Base-by-base conservation (phyloP, 768 basidiomycete species). In the Boletus rufocinnamomeus region DNA sequence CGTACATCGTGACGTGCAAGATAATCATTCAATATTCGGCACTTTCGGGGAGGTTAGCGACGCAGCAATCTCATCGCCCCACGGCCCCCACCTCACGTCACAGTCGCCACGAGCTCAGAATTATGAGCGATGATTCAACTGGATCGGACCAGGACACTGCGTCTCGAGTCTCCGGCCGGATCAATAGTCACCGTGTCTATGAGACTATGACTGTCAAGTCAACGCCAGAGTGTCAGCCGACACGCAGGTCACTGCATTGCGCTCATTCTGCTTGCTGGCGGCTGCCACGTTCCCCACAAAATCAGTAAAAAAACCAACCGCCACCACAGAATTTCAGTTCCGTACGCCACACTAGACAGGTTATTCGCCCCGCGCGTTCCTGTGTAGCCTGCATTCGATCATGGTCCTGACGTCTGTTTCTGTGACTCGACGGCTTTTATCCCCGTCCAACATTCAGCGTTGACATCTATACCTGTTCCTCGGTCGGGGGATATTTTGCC, bases 301-400 rank as follows among this genome's bases (percentile, higher is more conserved):
- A 53, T 7, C 48, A 32, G 28, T 14, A 19, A 37, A 47, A 46
- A 54, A 13, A 32, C 13, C 0, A 13, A 8, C 27, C 13, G 43
- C 37, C 21, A 23, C 23, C 21, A 47, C 32, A 9, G 37, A 44
- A n/a, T 38, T 50, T 51, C 35, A 21, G 27, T 28, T 14, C 34
- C 6, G 30, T 21, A 23, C 53, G 64, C 56, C 55, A 45, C 60
- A 38, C 46, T 37, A 37, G 21, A 16, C 35, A n/a, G 4, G 23
- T 41, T 27, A 23, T 37, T 35, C 35, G 41, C 34, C n/a, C 32
- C 23, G 25, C 23, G 19, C 30, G 13, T 34, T 48, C 35, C 53
- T 55, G 50, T 55, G 23, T 23, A 28, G 28, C 41, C 47, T 25
- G 9, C 38, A 23, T 35, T 28, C 32, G 16, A 27, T n/a, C 35